Conservation (phyloP, 1,284 basidiomycete genomes). For the Irpex lacteus region DNA sequence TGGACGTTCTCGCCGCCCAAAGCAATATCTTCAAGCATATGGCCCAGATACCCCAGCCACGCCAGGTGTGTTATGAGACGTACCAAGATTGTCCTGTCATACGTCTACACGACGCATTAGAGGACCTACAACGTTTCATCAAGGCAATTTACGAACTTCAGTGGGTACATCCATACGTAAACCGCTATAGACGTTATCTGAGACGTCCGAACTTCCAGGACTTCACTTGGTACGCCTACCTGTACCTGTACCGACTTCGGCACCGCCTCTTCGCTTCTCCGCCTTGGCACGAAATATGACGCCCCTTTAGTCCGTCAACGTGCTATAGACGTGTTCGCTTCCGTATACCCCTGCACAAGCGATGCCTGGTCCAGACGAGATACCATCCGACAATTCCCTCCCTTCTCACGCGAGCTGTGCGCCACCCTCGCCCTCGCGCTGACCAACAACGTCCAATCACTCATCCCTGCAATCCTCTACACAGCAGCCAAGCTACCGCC, state of each 20-base stretch:
- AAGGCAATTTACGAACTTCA: slow-evolving; percentile 49
- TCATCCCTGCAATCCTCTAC: background rate
- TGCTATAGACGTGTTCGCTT: background rate
- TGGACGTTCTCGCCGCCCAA: slow-evolving; percentile 63
- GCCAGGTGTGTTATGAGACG: background rate
- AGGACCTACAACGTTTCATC: slow-evolving; percentile 43
- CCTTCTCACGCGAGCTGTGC: background rate
- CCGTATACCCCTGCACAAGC: background rate
- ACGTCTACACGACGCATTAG: slow-evolving; percentile 24
- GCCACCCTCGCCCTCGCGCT: background rate
- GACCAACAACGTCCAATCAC: background rate
- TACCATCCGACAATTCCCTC: background rate
- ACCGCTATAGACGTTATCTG: too few species aligned
- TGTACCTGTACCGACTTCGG: background rate
- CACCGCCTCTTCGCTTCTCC: background rate
- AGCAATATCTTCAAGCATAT: slow-evolving; percentile 67
- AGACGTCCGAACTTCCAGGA: background rate
- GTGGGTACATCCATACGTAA: background rate
- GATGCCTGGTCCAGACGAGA: background rate
- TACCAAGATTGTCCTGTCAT: slow-evolving; percentile 27
- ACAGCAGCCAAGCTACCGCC: background rate
- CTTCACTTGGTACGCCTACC: background rate
- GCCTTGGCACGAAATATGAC: background rate
- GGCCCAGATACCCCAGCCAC: slow-evolving; percentile 61
- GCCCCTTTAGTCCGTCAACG: background rate